Percentiles rank a stretch among this genome's conserved stretches.
Evolutionary conservation across 2,329 filamentous ascomycete genomes (phyloP).

Genomic region (Chrysoporthe puriensis): DNA sequence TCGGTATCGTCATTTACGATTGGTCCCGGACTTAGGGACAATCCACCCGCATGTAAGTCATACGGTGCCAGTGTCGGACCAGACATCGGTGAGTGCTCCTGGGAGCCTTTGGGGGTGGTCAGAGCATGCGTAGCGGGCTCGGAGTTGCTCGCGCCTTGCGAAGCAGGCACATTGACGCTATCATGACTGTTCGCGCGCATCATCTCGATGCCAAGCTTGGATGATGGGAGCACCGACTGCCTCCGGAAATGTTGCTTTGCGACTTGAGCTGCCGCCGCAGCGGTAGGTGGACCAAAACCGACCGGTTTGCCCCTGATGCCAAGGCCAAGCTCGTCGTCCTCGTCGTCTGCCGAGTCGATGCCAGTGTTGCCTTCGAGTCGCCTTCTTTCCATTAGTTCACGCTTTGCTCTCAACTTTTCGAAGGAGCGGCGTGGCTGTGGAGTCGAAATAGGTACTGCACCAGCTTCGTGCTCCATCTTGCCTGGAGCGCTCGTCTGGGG

Average conservation of each 20-base stretch:
- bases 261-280: constrained; percentile 16
- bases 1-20: constrained; percentile 22
- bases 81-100: constrained; percentile 30
- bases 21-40: constrained; percentile 19
- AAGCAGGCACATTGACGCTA: constrained; percentile 59
- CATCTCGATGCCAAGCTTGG: constrained; percentile 95
- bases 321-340: constrained; percentile 84
- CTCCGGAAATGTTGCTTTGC: constrained; percentile 51
- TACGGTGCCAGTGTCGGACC: constrained; percentile 27
- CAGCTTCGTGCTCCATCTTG: constrained; percentile 54
- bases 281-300: constrained; percentile 21
- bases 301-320: constrained; percentile 42
- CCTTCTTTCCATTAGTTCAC: constrained; percentile 74
- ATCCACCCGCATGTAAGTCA: constrained; percentile 18
- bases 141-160: constrained; percentile 51
- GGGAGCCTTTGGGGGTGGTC: constrained; percentile 46
- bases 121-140: constrained; percentile 58
- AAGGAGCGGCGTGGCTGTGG: constrained; percentile 63
- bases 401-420: constrained; percentile 75
- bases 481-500: constrained; percentile 68
- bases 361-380: constrained; percentile 64
- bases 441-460: constrained; percentile 46
- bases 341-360: constrained; percentile 88
- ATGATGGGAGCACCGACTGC: constrained; percentile 69
- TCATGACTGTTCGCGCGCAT: constrained; percentile 96